phyloP scores from a whole-genome alignment of 768 basidiomycete species.

The Mycena epipterygia region DNA sequence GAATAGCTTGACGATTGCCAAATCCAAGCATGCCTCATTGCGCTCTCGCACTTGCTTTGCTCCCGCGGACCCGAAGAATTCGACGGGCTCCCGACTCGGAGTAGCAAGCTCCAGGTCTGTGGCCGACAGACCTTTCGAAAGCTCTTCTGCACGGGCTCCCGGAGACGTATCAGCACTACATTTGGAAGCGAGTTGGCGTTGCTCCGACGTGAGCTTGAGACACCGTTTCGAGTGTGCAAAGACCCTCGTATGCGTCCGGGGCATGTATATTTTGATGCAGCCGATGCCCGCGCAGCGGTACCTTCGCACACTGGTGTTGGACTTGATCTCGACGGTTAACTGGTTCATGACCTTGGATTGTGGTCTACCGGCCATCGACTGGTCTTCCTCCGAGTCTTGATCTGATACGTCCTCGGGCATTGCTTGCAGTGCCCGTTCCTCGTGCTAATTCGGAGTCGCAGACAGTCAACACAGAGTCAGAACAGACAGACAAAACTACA shows the following conservation, averaged over 20 bases:
- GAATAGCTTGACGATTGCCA: constrained; percentile 43
- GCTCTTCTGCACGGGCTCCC: constrained; percentile 8
- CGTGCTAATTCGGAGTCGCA: not conserved
- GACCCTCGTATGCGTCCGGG: not conserved
- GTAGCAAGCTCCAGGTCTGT: not conserved
- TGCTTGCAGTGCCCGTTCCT: not conserved
- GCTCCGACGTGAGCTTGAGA: not conserved
- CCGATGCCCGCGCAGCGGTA: not conserved
- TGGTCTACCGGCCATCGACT: not conserved
- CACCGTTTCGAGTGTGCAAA: not conserved
- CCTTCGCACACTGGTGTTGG: not conserved
- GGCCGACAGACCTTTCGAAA: not conserved
- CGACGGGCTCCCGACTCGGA: not conserved
- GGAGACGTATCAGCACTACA: constrained; percentile 1
- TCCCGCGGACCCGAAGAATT: not conserved
- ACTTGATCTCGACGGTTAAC: not conserved
- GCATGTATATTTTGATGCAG: not conserved
- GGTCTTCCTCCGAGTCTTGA: not conserved
- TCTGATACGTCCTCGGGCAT: not conserved
- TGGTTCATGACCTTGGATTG: not conserved
- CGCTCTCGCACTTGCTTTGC: constrained; percentile 1
- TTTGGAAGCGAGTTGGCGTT: not conserved
- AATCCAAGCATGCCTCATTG: constrained; percentile 24
- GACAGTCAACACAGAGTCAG: not conserved
- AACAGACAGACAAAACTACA: not conserved